A percentile compares a stretch with the other conserved stretches of the same genome.
Conservation (phyloP, 2,329 filamentous ascomycete species). For the Tolypocladium endophyticum region DNA sequence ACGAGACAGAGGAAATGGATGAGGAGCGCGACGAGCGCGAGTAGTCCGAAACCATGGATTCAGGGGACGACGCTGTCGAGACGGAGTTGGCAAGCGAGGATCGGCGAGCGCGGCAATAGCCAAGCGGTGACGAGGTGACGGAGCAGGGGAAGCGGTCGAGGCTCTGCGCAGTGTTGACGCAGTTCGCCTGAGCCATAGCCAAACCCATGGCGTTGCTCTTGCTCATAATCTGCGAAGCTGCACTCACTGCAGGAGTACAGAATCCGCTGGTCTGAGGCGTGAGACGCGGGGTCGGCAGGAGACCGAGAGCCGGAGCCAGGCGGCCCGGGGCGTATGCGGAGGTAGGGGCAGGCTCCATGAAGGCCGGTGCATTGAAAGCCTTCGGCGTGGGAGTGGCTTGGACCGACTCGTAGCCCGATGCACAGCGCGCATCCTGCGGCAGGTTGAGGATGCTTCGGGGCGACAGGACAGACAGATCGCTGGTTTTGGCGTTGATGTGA, state of each 20-base stretch:
- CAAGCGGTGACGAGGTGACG: slow-evolving; percentile 41
- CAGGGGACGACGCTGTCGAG: slow-evolving; percentile 53
- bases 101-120: slow-evolving; percentile 37
- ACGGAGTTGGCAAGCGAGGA: slow-evolving; percentile 54
- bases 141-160: slow-evolving; percentile 42
- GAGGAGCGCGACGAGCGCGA: slow-evolving; percentile 53
- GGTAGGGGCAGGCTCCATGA: slow-evolving; percentile 37
- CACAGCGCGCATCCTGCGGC: slow-evolving; percentile 22
- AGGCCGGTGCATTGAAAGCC: slow-evolving; percentile 26
- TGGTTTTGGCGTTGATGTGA: slow-evolving; percentile 16
- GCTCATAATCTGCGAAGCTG: slow-evolving; percentile 36
- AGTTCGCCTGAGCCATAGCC: slow-evolving; percentile 47
- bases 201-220: slow-evolving; percentile 47
- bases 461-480: slow-evolving; percentile 26
- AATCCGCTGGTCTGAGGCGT: slow-evolving; percentile 45
- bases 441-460: slow-evolving; percentile 34
- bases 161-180: slow-evolving; percentile 32
- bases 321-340: slow-evolving; percentile 34
- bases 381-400: slow-evolving; percentile 31
- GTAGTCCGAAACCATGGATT: slow-evolving; percentile 56
- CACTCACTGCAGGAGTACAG: slow-evolving; percentile 50
- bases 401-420: slow-evolving; percentile 24
- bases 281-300: slow-evolving; percentile 48
- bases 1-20: slow-evolving; percentile 54
- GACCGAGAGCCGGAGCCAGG: slow-evolving; percentile 40